Evolutionary conservation across 2,329 filamentous ascomycete genomes (phyloP).

Genomic region (Parastagonospora avenae): DNA sequence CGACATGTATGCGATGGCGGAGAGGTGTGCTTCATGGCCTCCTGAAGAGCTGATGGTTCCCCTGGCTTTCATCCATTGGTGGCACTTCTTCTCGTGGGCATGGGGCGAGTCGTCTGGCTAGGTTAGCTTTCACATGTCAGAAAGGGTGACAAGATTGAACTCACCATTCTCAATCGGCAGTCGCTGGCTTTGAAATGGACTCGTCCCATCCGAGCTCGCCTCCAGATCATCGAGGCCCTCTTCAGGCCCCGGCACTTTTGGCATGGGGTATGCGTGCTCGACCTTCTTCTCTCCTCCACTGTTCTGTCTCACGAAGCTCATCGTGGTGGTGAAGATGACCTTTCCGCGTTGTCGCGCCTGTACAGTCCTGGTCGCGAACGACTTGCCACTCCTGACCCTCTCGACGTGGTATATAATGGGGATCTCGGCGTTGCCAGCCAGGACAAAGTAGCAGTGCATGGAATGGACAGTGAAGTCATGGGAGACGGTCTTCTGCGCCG

Average conservation of each 20-base stretch:
- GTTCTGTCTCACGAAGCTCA: constrained; percentile 79
- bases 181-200: constrained; percentile 64
- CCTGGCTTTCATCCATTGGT: constrained; percentile 73
- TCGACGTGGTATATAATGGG: constrained; percentile 96
- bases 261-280: constrained; percentile 66
- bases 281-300: constrained; percentile 63
- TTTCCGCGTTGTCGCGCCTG: constrained; percentile 87
- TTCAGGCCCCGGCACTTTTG: constrained; percentile 52
- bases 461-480: constrained; percentile 83
- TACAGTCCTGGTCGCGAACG: constrained; percentile 92
- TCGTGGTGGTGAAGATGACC: constrained; percentile 93
- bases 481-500: constrained; percentile 86
- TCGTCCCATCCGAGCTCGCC: constrained; percentile 39
- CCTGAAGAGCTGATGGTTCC: constrained; percentile 75
- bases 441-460: constrained; percentile 99
- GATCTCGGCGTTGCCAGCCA: constrained; percentile 82
- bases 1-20: constrained; percentile 88
- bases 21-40: constrained; percentile 80
- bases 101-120: constrained; percentile 50
- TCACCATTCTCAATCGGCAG: constrained; percentile 62
- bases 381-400: constrained; percentile 85
- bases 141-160: not conserved
- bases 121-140: constrained; percentile 19
- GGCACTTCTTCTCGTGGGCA: constrained; percentile 69
- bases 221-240: constrained; percentile 44